Percentiles rank a stretch among this genome's conserved stretches.
These are phyloP conservation scores for Trichoderma guizhouense DNA, from an alignment of 2,329 filamentous ascomycete genomes.

Conservation along the genomic window DNA sequence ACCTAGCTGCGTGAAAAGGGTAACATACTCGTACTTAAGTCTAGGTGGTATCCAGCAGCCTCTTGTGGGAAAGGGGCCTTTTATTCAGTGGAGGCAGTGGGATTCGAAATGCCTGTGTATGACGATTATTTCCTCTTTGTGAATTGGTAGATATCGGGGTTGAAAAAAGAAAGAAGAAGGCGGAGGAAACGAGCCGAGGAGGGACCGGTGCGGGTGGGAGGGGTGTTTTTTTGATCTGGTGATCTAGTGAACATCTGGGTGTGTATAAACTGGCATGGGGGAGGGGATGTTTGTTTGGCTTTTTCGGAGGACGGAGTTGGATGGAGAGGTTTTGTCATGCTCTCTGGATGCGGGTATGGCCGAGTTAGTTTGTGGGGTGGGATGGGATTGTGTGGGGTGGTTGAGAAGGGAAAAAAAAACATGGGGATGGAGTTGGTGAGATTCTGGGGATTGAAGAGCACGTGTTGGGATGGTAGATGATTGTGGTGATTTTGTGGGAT, in stretches of 20 bases:
- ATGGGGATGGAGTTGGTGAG: background rate
- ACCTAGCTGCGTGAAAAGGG: background rate
- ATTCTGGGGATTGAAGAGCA: background rate
- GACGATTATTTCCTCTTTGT: background rate
- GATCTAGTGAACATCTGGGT: conserved; percentile 6
- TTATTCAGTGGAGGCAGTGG: background rate
- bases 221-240: conserved; percentile 8
- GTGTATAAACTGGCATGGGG: background rate
- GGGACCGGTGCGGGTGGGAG: background rate
- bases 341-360: conserved; percentile 15
- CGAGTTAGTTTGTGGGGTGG: conserved; percentile 16
- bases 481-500: background rate
- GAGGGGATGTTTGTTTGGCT: background rate
- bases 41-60: background rate
- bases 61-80: background rate
- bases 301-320: background rate
- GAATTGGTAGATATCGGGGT: background rate
- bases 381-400: background rate
- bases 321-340: background rate
- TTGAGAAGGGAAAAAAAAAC: background rate
- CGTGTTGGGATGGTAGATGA: background rate
- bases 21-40: background rate
- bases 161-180: background rate
- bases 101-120: background rate
- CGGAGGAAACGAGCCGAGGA: conserved; percentile 10